Conservation (phyloP, 192 early-diverging fungal species). For the Neocallimastix lanati region DNA sequence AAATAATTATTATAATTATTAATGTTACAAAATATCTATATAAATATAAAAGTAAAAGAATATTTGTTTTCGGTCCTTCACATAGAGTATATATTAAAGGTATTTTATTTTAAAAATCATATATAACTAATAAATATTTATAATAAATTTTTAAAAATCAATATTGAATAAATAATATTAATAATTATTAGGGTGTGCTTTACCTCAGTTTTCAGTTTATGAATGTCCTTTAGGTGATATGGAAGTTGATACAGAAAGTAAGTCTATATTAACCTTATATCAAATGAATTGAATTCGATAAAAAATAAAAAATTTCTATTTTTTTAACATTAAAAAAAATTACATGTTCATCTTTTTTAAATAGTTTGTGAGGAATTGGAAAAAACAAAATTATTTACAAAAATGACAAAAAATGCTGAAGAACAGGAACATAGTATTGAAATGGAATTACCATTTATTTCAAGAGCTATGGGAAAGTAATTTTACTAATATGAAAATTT, state of each 20-base stretch:
- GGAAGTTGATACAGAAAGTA: conserved; percentile 43
- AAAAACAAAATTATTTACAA: conserved; percentile 40
- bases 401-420: conserved; percentile 49
- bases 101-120: too few relatives aligned
- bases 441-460: conserved; percentile 86
- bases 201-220: conserved; percentile 52
- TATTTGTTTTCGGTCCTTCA: conserved; percentile 86
- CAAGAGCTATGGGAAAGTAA: conserved; percentile 59
- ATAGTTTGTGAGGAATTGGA: conserved; percentile 46
- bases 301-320: too few relatives aligned
- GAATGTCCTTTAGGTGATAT: conserved; percentile 80
- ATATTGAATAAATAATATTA: background rate
- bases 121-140: too few relatives aligned
- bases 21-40: background rate
- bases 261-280: too few relatives aligned
- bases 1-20: too few relatives aligned
- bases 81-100: conserved; percentile 66
- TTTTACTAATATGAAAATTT: too few relatives aligned
- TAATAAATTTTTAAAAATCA: too few relatives aligned
- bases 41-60: conserved; percentile 29
- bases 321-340: too few relatives aligned
- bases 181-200: conserved; percentile 30
- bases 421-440: conserved; percentile 95
- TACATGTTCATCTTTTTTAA: too few relatives aligned
- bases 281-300: too few relatives aligned